A percentile compares a stretch with the other conserved stretches of the same genome.
Evolutionary conservation across 345 rosid genomes (phyloP).

Genomic region (Eucalyptus sp.): DNA sequence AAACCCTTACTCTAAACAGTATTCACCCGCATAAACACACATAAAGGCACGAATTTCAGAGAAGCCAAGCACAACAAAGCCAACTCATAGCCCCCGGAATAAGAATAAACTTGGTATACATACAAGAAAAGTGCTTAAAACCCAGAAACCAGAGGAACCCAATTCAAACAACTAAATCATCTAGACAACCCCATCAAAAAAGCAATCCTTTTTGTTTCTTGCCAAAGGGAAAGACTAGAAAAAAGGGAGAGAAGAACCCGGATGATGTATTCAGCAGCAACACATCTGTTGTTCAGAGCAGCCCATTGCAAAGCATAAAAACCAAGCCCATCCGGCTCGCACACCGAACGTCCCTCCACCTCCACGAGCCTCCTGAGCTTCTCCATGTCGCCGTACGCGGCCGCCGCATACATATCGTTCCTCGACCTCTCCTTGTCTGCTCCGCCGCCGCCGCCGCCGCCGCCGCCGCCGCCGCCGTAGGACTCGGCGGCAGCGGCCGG

Average conservation of each 20-base stretch:
- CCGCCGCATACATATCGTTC: constrained; percentile 84
- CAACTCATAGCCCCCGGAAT: background rate
- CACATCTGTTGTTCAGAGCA: constrained; percentile 81
- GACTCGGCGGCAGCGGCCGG: constrained; percentile 8
- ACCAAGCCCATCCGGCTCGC: constrained; percentile 79
- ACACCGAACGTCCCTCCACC: constrained; percentile 73
- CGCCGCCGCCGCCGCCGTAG: background rate
- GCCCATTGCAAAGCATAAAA: constrained; percentile 94
- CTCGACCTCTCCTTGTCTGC: constrained; percentile 31
- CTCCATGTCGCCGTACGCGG: constrained; percentile 97
- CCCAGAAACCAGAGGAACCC: background rate
- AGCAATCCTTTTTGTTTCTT: background rate
- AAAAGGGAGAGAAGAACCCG: background rate
- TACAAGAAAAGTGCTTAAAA: background rate
- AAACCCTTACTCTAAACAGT: background rate
- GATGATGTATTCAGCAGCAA: constrained; percentile 76
- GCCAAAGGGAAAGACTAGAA: background rate
- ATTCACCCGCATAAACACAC: background rate
- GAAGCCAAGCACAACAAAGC: background rate
- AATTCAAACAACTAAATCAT: background rate
- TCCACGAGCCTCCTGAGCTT: constrained; percentile 90
- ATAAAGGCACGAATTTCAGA: background rate
- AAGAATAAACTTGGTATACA: background rate
- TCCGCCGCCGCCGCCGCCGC: background rate
- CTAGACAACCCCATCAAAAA: background rate